Percentiles rank a stretch among this genome's conserved stretches.
Evolutionary conservation across 495 filamentous ascomycete genomes (phyloP).

Genomic region (Tuber indicum): DNA sequence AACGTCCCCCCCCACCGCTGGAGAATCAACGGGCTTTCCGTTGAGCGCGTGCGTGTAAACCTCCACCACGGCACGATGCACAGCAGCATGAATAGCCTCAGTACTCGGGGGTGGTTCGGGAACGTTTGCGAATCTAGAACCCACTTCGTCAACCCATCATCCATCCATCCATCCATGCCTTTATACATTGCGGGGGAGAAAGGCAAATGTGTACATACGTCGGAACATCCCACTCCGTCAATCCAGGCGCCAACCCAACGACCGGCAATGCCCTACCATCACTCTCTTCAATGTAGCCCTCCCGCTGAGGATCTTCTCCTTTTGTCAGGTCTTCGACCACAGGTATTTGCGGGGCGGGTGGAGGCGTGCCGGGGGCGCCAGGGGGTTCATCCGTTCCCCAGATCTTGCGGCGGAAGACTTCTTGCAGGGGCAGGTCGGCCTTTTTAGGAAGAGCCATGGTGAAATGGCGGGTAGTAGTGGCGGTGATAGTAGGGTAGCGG

Average conservation of each 20-base stretch:
- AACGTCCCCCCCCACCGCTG: neutral
- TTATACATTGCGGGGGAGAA: no score
- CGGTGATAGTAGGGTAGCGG: neutral
- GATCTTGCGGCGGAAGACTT: slow-evolving; percentile 28
- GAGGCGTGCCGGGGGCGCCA: slow-evolving; percentile 1
- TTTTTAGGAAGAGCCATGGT: slow-evolving; percentile 6
- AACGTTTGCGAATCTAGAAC: neutral
- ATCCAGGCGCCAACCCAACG: slow-evolving; percentile 11
- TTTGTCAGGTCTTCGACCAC: neutral
- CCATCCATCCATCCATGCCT: neutral
- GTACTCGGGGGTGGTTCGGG: neutral
- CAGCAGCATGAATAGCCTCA: slow-evolving; percentile 11
- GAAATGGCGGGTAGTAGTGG: neutral
- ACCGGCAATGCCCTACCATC: slow-evolving; percentile 26
- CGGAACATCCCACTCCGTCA: slow-evolving; percentile 25
- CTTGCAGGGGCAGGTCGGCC: slow-evolving; percentile 5
- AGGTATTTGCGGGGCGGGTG: neutral
- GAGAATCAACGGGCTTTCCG: neutral
- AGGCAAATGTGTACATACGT: slow-evolving; percentile 11
- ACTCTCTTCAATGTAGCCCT: slow-evolving; percentile 24
- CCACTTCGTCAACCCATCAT: neutral
- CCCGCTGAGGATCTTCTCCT: neutral
- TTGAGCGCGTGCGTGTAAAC: slow-evolving; percentile 19
- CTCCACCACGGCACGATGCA: slow-evolving; percentile 32
- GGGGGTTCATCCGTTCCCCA: slow-evolving; percentile 23